Evolutionary conservation across 2,329 filamentous ascomycete genomes (phyloP).

Genomic region (Drechslerella coelobrocha): DNA sequence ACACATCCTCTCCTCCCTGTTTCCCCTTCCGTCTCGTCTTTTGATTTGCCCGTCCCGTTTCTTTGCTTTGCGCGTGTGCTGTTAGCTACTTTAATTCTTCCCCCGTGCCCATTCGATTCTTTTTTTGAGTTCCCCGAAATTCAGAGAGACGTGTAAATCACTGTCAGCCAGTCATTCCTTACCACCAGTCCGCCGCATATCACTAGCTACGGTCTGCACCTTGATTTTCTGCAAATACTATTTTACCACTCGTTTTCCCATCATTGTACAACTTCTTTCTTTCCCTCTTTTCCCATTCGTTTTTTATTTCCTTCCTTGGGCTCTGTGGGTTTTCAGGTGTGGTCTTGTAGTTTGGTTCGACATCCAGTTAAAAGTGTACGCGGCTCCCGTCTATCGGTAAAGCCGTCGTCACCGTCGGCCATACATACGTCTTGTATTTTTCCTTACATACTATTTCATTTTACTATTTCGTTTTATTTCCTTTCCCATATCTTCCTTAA

Average conservation of each 20-base stretch:
- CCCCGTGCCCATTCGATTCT: constrained; percentile 49
- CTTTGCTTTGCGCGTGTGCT: constrained; percentile 30
- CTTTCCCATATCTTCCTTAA: constrained; percentile 29
- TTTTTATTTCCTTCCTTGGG: constrained; percentile 22
- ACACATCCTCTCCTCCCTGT: constrained; percentile 34
- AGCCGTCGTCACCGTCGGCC: constrained; percentile 40
- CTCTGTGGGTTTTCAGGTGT: constrained; percentile 39
- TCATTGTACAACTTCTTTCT: constrained; percentile 38
- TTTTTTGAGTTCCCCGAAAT: constrained; percentile 46
- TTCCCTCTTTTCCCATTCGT: constrained; percentile 17
- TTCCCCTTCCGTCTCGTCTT: constrained; percentile 50
- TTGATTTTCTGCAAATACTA: constrained; percentile 49
- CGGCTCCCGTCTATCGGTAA: constrained; percentile 27
- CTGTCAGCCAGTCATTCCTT: constrained; percentile 50
- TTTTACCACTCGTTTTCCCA: constrained; percentile 51
- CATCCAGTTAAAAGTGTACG: constrained; percentile 27
- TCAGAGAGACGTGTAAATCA: constrained; percentile 48
- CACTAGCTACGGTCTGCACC: constrained; percentile 32
- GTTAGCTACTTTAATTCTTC: constrained; percentile 50
- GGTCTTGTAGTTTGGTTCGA: constrained; percentile 51
- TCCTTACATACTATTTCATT: constrained; percentile 11
- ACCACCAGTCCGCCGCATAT: constrained; percentile 40
- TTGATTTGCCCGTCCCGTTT: constrained; percentile 48
- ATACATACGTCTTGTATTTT: constrained; percentile 48
- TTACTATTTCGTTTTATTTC: constrained; percentile 24